Conservation (phyloP, 2,329 filamentous ascomycete species). For the Trichoderma sp. region DNA sequence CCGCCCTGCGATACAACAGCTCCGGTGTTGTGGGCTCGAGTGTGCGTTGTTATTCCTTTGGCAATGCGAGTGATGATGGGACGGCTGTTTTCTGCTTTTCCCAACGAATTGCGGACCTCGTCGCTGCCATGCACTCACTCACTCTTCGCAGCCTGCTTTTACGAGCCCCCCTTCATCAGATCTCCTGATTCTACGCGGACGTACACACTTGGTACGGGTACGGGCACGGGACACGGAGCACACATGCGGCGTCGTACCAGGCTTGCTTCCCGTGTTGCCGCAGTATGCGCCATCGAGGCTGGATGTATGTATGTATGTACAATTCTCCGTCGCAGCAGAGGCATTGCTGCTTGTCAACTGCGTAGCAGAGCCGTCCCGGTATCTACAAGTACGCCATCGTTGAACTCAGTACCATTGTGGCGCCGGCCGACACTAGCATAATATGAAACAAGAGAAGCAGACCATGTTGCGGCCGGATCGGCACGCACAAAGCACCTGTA, state of each 20-base stretch:
- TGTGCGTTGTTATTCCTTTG: constrained; percentile 22
- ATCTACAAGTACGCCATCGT: neutral
- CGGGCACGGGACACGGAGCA: neutral
- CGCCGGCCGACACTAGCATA: constrained; percentile 4
- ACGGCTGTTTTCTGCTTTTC: constrained; percentile 6
- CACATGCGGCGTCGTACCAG: constrained; percentile 8
- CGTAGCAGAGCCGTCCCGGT: neutral
- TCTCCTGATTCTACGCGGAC: neutral
- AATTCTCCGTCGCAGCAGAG: neutral
- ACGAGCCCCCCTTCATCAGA: neutral
- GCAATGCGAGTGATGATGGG: constrained; percentile 20
- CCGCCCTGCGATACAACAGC: constrained; percentile 11
- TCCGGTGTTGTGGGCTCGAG: constrained; percentile 15
- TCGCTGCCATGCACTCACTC: constrained; percentile 8
- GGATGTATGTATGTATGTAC: neutral
- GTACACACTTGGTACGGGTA: neutral
- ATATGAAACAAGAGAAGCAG: constrained; percentile 4
- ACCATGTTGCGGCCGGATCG: constrained; percentile 12
- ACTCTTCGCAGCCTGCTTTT: neutral
- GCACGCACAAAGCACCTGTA: constrained; percentile 2
- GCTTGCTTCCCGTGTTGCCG: neutral
- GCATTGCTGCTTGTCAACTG: neutral
- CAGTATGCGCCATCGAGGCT: constrained; percentile 3
- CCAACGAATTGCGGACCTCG: constrained; percentile 12
- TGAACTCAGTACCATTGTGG: constrained; percentile 2